Conservation (phyloP, 345 rosid species). For the Orychophragmus violaceus region DNA sequence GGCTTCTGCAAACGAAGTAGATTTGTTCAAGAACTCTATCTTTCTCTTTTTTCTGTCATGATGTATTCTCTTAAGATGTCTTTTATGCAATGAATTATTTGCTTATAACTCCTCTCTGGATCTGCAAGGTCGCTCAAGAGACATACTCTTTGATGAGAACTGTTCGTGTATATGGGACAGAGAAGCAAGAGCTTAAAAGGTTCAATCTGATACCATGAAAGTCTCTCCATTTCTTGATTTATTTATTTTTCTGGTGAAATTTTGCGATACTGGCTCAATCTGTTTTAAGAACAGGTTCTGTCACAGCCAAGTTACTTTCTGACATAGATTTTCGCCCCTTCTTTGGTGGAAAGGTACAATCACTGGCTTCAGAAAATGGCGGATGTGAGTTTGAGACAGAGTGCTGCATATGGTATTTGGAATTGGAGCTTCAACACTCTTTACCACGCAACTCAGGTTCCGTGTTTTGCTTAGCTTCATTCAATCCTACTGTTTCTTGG, state of each 20-base stretch:
- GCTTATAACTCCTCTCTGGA: constrained; percentile 5
- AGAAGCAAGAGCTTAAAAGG: constrained; percentile 72
- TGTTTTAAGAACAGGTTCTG: constrained; percentile 12
- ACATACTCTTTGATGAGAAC: constrained; percentile 95
- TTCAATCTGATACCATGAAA: constrained; percentile 15
- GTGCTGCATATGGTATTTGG: constrained; percentile 98
- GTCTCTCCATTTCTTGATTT: neutral
- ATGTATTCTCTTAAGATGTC: constrained; percentile 1
- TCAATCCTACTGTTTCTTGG: neutral
- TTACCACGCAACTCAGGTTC: constrained; percentile 91
- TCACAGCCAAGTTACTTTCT: constrained; percentile 11
- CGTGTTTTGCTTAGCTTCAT: neutral
- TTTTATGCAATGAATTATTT: neutral
- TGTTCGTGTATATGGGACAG: constrained; percentile 93
- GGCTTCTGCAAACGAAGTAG: constrained; percentile 93
- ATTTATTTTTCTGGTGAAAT: neutral
- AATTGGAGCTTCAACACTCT: constrained; percentile 80
- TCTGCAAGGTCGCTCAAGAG: constrained; percentile 88
- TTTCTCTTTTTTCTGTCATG: neutral
- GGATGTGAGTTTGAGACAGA: constrained; percentile 80
- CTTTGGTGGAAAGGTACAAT: constrained; percentile 53
- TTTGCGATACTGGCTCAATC: neutral
- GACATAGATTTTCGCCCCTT: constrained; percentile 18
- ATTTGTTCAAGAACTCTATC: constrained; percentile 2
- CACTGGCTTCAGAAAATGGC: constrained; percentile 78